A percentile compares a stretch with the other conserved stretches of the same genome.
phyloP scores from a whole-genome alignment of 2,329 filamentous ascomycete species.

The Fonsecaea monophora region DNA sequence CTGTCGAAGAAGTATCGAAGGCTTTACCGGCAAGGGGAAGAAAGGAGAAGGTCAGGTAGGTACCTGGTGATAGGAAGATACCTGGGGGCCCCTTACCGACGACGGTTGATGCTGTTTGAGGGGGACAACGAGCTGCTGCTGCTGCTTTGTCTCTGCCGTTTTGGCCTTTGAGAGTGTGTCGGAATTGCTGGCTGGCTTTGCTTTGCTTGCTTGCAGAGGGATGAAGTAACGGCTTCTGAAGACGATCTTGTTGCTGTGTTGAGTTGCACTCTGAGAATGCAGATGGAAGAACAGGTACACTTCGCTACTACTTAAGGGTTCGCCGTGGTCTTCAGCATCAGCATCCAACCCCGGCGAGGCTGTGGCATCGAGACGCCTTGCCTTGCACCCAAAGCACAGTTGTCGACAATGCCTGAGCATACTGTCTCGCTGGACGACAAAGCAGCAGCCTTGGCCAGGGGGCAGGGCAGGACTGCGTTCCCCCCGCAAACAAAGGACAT shows the following conservation, averaged over 20 bases:
- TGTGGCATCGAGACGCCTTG: background rate
- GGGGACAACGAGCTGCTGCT: background rate
- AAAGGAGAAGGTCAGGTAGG: background rate
- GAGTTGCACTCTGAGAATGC: background rate
- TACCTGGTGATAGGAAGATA: background rate
- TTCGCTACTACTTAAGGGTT: background rate
- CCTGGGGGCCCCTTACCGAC: background rate
- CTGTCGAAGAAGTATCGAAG: background rate
- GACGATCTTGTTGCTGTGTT: too few species aligned
- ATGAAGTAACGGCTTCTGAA: too few species aligned
- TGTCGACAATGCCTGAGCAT: too few species aligned
- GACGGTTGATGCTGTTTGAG: background rate
- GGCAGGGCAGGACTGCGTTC: too few species aligned
- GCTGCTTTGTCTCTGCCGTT: too few species aligned
- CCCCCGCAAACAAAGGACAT: too few species aligned
- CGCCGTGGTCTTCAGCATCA: too few species aligned
- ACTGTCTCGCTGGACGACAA: too few species aligned
- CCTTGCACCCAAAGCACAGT: too few species aligned
- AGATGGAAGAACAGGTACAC: too few species aligned
- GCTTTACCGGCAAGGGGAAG: background rate
- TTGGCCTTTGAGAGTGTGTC: background rate
- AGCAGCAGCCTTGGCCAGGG: too few species aligned
- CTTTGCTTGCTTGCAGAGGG: too few species aligned
- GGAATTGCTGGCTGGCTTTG: background rate
- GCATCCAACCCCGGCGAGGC: background rate